Evolutionary conservation across 1,284 basidiomycete genomes (phyloP), one percentile per base, ranked within the genome.

Genomic region (Rhodofomes roseus): DNA sequence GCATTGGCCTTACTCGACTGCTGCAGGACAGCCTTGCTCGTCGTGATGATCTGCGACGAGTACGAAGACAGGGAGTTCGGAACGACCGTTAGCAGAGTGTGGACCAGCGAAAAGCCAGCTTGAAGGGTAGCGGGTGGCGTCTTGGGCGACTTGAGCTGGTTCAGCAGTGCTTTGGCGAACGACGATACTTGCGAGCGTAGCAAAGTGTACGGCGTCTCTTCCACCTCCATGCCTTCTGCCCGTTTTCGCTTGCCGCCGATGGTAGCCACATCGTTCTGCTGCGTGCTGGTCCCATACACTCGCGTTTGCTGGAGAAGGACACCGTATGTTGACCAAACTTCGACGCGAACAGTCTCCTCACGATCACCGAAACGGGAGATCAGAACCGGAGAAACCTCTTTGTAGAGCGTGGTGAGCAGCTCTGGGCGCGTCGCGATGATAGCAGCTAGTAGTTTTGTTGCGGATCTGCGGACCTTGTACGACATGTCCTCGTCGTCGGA

Each of bases 401-500:
- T 87, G 77, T 93, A 96, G 55, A 97, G 82, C 1, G 87, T 80
- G 4, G 80, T 75, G 4, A 98, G 81, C 2, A 96, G 79, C 70
- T 97, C 96, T 1, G 94, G 90, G 12, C 95, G 90, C 4, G 96
- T 96, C 16, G 84, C 85, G 63, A 98, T 89, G 53, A 97, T 81
- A 1, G 92, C 90, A 14, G 87, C 79, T 14, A 99, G 81, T 1
- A 98, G 79, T 72, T 98, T 98, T 25, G 95, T 95, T 4, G 97
- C 90, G 4, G 93, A 90, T 56, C 96, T 86, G 61, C 97, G 89
- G 62, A 98, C 95, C 76, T 98, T 98, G 85, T 98, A 99, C 0
- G 96, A 98, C n/a, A 93, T 91, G 71, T 99, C 97, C 71, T 99
- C 97, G 65, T 99, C 96, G 68, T 99, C 96, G 7, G 94, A 95